phyloP scores from a whole-genome alignment of 441 rosid species.

The Mallotus repandus region DNA sequence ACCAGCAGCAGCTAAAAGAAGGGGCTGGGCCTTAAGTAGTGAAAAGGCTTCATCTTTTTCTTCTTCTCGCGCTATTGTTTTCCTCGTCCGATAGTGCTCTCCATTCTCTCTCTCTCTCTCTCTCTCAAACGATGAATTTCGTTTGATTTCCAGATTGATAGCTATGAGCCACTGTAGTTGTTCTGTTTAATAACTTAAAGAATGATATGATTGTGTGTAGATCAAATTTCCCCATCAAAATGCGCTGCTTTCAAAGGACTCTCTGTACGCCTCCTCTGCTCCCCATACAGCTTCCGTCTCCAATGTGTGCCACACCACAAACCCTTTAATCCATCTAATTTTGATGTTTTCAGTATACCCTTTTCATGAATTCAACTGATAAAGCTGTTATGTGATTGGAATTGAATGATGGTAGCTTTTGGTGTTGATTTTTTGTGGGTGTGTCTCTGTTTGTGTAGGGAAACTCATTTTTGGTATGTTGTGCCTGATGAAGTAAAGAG shows the following conservation, averaged over 20 bases:
- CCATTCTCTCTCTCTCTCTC: too few relatives aligned
- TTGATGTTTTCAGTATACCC: not conserved
- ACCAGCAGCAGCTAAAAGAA: too few relatives aligned
- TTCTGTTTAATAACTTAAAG: too few relatives aligned
- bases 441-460: conserved; percentile 42
- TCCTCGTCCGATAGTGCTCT: too few relatives aligned
- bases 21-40: too few relatives aligned
- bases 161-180: too few relatives aligned
- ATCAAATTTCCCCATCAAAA: conserved; percentile 28
- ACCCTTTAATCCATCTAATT: not conserved
- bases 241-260: conserved; percentile 37
- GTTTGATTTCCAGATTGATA: too few relatives aligned
- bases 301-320: conserved; percentile 38
- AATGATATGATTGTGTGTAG: too few relatives aligned
- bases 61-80: too few relatives aligned
- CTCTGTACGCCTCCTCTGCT: conserved; percentile 39
- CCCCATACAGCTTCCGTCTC: conserved; percentile 69
- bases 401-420: not conserved
- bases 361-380: not conserved
- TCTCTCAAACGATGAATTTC: too few relatives aligned
- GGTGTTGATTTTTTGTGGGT: too few relatives aligned
- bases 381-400: not conserved
- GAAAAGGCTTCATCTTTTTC: too few relatives aligned
- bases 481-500: conserved; percentile 72
- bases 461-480: conserved; percentile 82